Evolutionary conservation across 768 basidiomycete genomes (phyloP).

Genomic region (Hypholoma sublateritium): DNA sequence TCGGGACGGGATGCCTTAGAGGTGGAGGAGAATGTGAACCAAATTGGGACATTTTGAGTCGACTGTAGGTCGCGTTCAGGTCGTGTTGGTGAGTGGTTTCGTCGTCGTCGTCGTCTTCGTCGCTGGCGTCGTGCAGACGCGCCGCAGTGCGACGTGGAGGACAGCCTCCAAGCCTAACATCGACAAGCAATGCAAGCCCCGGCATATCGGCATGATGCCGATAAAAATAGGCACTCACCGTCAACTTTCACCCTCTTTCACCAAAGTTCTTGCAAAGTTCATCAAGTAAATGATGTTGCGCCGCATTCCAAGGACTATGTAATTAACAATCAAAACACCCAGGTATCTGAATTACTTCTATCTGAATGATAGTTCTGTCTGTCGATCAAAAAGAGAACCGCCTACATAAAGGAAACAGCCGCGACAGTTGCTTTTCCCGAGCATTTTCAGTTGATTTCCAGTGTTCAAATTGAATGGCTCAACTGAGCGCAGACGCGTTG

Average conservation of each 20-base stretch:
- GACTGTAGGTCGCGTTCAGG: neutral
- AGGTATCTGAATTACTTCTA: no score
- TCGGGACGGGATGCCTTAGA: conserved; percentile 85
- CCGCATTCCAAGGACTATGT: no score
- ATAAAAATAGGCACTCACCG: neutral
- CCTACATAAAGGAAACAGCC: no score
- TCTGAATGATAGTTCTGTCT: no score
- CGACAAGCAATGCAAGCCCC: neutral
- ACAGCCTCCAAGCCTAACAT: conserved; percentile 11
- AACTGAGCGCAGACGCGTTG: no score
- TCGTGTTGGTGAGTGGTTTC: neutral
- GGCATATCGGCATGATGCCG: no score
- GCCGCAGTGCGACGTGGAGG: conserved; percentile 15
- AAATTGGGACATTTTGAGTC: conserved; percentile 26
- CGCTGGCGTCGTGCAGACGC: conserved; percentile 2
- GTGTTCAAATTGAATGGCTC: neutral
- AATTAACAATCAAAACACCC: no score
- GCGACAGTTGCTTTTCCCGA: no score
- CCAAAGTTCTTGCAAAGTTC: no score
- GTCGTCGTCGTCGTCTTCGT: neutral
- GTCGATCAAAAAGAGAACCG: neutral
- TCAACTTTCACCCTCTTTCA: no score
- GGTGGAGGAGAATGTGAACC: conserved; percentile 66
- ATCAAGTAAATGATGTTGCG: no score
- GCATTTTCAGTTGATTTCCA: neutral